Evolutionary conservation across 306 rosid genomes (phyloP), one percentile per base, ranked within the genome.

Genomic region (Cucumis hystrix): DNA sequence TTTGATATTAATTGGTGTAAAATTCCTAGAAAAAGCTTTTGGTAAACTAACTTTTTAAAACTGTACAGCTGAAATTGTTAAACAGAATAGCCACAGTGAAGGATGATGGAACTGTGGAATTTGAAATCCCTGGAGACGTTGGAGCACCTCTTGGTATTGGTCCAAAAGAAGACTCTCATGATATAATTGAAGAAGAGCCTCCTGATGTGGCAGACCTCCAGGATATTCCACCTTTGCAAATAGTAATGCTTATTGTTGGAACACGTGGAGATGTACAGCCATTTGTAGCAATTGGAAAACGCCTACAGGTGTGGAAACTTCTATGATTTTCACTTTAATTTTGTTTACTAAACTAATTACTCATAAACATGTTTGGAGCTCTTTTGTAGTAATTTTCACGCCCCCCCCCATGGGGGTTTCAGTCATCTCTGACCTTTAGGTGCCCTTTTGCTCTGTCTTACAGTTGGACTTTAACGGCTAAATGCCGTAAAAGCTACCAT

Each of bases 211-310:
- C 90, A 12, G 96, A 91, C 80, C 88, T 78, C 76, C 85, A 87
- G 58, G 77, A 83, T 86, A 88, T 91, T 69, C 98, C 93, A 1
- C 99, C 99, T 60, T 45, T 92, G 82, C 92, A 92, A 82, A 87
- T 96, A 80, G 99, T 96, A 71, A 87, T 96, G 89, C 98, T 96
- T 85, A 96, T 96, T 83, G 99, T 96, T 80, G 99, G 99, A 39
- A 96, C 99, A 54, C 96, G 98, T 5, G 99, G 99, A 79, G 99
- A 96, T 82, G 99, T 96, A 71, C 99, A 96, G 49, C 99, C 99
- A 30, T 96, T 96, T 86, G 64, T 91, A 77, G 99, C 99, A 71
- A 92, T 96, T 39, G 99, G 98, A 23, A 96, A 96, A 83, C 93
- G 97, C 59, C 86, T 96, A 82, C 99, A 96, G 93, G 99, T 96